These are phyloP conservation scores for Aegilops longissima DNA, from an alignment of 176 grass and related monocot species.

Conservation along the genomic window DNA sequence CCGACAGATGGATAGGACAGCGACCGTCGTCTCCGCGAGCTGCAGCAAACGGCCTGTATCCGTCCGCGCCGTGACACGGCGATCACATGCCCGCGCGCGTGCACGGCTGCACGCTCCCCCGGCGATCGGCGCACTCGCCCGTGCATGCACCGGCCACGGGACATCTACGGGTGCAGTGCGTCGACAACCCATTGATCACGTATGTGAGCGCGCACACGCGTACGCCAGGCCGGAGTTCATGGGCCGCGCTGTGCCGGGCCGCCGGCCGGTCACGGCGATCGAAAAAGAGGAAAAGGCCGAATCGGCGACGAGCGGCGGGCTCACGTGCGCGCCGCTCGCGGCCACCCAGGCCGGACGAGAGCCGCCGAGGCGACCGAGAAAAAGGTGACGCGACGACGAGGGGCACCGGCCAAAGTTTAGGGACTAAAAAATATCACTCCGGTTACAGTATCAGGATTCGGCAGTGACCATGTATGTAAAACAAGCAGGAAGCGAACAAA, in stretches of 20 bases:
- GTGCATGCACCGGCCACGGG: not conserved
- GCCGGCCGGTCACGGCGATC: not conserved
- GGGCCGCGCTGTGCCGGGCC: not conserved
- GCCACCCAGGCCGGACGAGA: not conserved
- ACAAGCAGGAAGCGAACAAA: slow-evolving; percentile 41
- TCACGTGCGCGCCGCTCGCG: not conserved
- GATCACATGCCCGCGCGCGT: not conserved
- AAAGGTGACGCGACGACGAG: not conserved
- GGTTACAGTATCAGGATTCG: not conserved
- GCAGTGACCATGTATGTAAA: not conserved
- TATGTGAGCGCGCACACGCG: not conserved
- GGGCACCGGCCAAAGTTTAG: not conserved
- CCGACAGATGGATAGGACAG: not conserved
- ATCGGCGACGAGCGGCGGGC: not conserved
- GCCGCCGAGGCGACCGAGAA: not conserved
- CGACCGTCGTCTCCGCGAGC: not conserved
- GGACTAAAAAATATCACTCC: not conserved
- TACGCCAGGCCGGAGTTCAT: not conserved
- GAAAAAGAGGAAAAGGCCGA: not conserved
- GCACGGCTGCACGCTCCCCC: too few relatives aligned
- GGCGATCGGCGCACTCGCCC: not conserved
- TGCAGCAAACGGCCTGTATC: too few relatives aligned
- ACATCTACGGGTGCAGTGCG: too few relatives aligned
- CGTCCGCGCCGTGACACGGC: too few relatives aligned
- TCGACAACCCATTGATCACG: not conserved